Evolutionary conservation across 306 rosid species (phyloP), one percentile per base, ranked within the genome.

Genomic region (Castanospermum australe): DNA sequence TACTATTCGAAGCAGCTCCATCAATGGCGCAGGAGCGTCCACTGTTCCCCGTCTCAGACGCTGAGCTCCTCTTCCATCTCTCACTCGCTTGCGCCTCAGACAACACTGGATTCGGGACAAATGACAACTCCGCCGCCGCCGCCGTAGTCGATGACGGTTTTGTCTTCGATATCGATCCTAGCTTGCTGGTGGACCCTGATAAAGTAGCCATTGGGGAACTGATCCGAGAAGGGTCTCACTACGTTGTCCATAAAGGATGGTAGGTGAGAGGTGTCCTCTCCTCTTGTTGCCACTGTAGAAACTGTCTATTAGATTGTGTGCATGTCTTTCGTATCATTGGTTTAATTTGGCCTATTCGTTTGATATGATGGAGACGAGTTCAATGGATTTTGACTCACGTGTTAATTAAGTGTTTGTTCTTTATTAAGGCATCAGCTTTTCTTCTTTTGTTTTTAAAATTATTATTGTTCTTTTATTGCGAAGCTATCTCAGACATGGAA

Each of bases 211-310:
- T 83, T 68, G 87, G 82, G 13, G 55, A 47, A 25, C 5, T 13
- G 71, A 81, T 87, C 5, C 81, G 71, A 15, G 90, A 83, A 77
- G 91, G 90, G 15, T 56, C 78, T 4, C 18, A 25, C 72, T 80
- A 88, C 59, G n/a, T 24, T 47, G 90, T 88, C 54, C 71, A 71
- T 62, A 80, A 83, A 77, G 95, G 95, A 77, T 65, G 79, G 95
- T 88, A 83, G 67, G 90, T 88, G n/a, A n/a, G n/a, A n/a, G n/a
- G n/a, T n/a, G n/a, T n/a, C n/a, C n/a, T n/a, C n/a, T n/a, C n/a
- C n/a, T 82, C 33, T 38, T 45, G 54, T 41, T 68, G 8, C 11
- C 28, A 2, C 44, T 18, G 64, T 45, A 22, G n/a, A n/a, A 45
- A 10, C 33, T 7, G 55, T 42, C 33, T 2, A n/a, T 52, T n/a